Conservation (phyloP, 768 basidiomycete genomes). For the Termitomyces sp. region DNA sequence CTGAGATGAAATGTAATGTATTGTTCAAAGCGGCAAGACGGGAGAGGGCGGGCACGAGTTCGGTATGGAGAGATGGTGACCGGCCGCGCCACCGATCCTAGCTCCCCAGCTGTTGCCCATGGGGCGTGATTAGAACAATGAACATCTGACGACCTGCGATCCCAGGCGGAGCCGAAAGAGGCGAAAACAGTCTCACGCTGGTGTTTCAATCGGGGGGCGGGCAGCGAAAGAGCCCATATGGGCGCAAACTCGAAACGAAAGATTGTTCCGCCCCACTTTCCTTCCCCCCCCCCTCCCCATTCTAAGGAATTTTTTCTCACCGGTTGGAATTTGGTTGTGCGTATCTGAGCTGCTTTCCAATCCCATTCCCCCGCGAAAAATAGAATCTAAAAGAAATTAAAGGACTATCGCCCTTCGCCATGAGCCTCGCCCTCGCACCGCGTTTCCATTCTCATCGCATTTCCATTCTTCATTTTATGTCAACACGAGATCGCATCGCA, state of each 20-base stretch:
- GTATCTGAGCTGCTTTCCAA: neutral
- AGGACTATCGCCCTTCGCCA: neutral
- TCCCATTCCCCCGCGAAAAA: neutral
- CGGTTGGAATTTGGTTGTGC: neutral
- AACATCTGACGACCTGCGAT: neutral
- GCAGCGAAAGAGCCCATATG: neutral
- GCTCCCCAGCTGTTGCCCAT: neutral
- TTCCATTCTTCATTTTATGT: neutral
- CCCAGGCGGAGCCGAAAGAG: neutral
- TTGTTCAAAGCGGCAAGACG: neutral
- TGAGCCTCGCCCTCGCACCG: neutral
- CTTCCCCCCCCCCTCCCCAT: too few species aligned
- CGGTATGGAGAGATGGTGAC: neutral
- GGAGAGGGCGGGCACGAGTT: neutral
- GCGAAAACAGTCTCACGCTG: too few species aligned
- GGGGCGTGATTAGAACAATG: neutral
- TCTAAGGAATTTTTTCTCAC: neutral
- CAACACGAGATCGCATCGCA: neutral
- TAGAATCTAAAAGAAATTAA: too few species aligned
- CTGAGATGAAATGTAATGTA: neutral
- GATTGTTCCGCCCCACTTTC: neutral
- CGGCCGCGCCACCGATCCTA: neutral
- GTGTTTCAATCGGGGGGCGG: neutral
- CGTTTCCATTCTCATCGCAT: neutral
- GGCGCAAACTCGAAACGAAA: neutral